A percentile compares a stretch with the other conserved stretches of the same genome.
Conservation (phyloP, 768 basidiomycete species). For the Trametes punicea region DNA sequence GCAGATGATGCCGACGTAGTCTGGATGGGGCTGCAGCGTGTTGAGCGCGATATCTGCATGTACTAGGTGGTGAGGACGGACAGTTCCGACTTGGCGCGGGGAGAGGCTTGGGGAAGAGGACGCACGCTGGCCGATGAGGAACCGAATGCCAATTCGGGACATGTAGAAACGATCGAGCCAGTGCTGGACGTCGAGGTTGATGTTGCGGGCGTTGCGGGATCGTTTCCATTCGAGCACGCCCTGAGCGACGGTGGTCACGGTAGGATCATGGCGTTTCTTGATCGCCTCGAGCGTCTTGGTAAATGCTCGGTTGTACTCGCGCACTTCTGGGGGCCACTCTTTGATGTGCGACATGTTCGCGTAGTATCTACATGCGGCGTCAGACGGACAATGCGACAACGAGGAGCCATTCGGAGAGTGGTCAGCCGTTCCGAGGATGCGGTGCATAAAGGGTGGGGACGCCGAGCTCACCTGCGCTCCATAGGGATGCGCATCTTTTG, state of each 20-base stretch:
- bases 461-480: constrained; percentile 63
- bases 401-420: background rate
- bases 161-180: constrained; percentile 98
- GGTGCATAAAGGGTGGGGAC: background rate
- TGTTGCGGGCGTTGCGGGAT: constrained; percentile 59
- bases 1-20: constrained; percentile 98
- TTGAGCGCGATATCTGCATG: constrained; percentile 86
- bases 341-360: constrained; percentile 67
- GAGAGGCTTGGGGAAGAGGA: background rate
- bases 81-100: background rate
- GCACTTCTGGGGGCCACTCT: constrained; percentile 88
- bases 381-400: too few relatives aligned
- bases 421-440: background rate
- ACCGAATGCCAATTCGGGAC: constrained; percentile 92
- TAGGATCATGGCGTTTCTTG: constrained; percentile 94
- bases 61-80: constrained; percentile 1
- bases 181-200: constrained; percentile 85
- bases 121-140: constrained; percentile 91
- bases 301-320: constrained; percentile 90
- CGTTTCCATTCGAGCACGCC: constrained; percentile 97
- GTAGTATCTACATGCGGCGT: constrained; percentile 88
- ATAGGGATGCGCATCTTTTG: constrained; percentile 77
- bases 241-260: constrained; percentile 94
- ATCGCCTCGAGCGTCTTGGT: constrained; percentile 84
- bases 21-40: constrained; percentile 81